Conservation (phyloP, 805 yeast genomes). For the Blastobotrys chiropterorum region DNA sequence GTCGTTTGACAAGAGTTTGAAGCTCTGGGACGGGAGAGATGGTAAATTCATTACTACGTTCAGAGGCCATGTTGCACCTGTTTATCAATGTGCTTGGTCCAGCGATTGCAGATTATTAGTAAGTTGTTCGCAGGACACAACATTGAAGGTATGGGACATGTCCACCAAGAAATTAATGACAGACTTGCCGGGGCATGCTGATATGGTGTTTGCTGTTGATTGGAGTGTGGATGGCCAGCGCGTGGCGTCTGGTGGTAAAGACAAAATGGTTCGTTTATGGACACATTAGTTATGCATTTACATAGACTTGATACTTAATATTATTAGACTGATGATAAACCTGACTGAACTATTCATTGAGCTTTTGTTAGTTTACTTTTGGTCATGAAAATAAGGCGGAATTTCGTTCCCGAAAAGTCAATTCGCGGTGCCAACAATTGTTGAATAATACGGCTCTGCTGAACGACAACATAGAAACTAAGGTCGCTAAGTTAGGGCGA, state of each 20-base stretch:
- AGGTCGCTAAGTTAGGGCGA: too few relatives aligned
- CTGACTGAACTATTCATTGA: not conserved
- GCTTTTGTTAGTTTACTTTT: not conserved
- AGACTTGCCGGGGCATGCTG: slow-evolving; percentile 93
- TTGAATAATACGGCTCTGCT: too few relatives aligned
- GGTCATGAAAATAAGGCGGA: too few relatives aligned
- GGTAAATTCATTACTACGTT: slow-evolving; percentile 87
- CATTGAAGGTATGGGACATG: slow-evolving; percentile 94
- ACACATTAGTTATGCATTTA: too few relatives aligned
- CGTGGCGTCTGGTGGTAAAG: slow-evolving; percentile 98
- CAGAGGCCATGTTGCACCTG: slow-evolving; percentile 97
- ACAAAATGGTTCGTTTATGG: slow-evolving; percentile 91
- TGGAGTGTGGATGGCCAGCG: slow-evolving; percentile 94
- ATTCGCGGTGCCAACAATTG: too few relatives aligned
- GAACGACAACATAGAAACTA: too few relatives aligned
- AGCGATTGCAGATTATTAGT: slow-evolving; percentile 87
- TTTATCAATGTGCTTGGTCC: slow-evolving; percentile 97
- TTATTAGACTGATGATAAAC: not conserved
- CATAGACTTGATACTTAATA: too few relatives aligned
- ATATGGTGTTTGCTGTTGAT: slow-evolving; percentile 94
- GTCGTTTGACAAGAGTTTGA: slow-evolving; percentile 91
- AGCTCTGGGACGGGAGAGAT: slow-evolving; percentile 91
- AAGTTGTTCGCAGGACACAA: slow-evolving; percentile 92
- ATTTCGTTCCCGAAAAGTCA: not conserved
- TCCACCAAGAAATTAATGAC: slow-evolving; percentile 75